Percentiles rank a stretch among this genome's conserved stretches.
Evolutionary conservation across 2,329 filamentous ascomycete species (phyloP).

Genomic region (Penicillium sp.): DNA sequence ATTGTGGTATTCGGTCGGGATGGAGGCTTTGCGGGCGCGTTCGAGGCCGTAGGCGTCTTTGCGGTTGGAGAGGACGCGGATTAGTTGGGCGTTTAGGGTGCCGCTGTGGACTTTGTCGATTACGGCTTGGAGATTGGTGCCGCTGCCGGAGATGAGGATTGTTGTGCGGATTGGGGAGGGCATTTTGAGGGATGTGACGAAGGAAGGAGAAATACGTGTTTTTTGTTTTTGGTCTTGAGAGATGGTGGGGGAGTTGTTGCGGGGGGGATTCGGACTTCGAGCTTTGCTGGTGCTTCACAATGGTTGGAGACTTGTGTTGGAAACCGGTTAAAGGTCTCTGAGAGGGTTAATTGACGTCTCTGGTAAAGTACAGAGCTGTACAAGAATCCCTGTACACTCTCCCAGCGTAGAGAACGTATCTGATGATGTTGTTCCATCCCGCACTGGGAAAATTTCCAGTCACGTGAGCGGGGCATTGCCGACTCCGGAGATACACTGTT

Average conservation of each 20-base stretch:
- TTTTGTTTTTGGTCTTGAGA: neutral
- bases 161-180: conserved; percentile 55
- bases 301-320: neutral
- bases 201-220: neutral
- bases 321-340: neutral
- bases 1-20: conserved; percentile 80
- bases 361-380: neutral
- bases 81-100: conserved; percentile 56
- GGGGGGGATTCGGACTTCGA: neutral
- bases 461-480: conserved; percentile 16
- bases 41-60: conserved; percentile 66
- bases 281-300: neutral
- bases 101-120: conserved; percentile 60
- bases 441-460: conserved; percentile 14
- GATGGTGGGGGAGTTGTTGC: conserved; percentile 2
- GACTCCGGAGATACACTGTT: neutral
- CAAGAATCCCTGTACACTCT: conserved; percentile 5
- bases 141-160: conserved; percentile 72
- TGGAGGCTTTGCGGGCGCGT: conserved; percentile 61
- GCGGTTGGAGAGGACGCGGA: conserved; percentile 67
- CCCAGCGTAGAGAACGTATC: neutral
- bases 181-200: conserved; percentile 25
- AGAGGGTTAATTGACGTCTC: conserved; percentile 8
- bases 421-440: conserved; percentile 3
- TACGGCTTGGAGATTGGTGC: conserved; percentile 78